Percentiles rank a stretch among this genome's conserved stretches.
These are phyloP conservation scores for Grigorovia humatica DNA, from an alignment of 805 yeast genomes.

Conservation along the genomic window DNA sequence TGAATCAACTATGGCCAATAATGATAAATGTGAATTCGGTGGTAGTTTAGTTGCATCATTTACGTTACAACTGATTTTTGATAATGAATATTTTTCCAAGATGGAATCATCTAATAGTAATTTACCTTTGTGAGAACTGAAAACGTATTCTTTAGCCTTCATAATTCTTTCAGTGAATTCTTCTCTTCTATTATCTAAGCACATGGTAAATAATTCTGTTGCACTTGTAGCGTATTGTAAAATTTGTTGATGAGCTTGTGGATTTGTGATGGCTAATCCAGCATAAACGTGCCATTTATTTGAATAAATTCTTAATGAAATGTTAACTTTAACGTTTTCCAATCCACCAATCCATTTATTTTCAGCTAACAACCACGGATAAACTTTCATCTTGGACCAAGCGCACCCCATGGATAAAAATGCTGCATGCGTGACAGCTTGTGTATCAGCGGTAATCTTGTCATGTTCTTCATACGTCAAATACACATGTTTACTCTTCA, in stretches of 20 bases:
- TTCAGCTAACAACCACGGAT: conserved; percentile 63
- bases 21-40: conserved; percentile 83
- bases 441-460: conserved; percentile 93
- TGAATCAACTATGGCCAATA: conserved; percentile 85
- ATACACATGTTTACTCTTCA: conserved; percentile 67
- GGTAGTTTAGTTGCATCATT: conserved; percentile 4
- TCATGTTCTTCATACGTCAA: conserved; percentile 86
- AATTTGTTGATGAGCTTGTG: conserved; percentile 86
- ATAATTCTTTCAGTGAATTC: conserved; percentile 49
- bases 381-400: conserved; percentile 73
- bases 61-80: conserved; percentile 54
- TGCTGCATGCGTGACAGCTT: conserved; percentile 97
- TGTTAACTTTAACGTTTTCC: conserved; percentile 92
- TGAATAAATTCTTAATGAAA: conserved; percentile 79
- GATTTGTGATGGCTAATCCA: conserved; percentile 91
- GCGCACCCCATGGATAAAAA: conserved; percentile 95
- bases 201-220: conserved; percentile 71
- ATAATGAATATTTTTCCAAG: conserved; percentile 68
- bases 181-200: conserved; percentile 57
- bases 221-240: conserved; percentile 80
- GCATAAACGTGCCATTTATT: conserved; percentile 99
- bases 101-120: conserved; percentile 67
- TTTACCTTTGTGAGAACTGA: conserved; percentile 52
- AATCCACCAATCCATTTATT: conserved; percentile 82
- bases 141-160: conserved; percentile 65